Percentiles rank a stretch among this genome's conserved stretches.
Conservation (phyloP, 257 asterid species). For the Solanum okadae region DNA sequence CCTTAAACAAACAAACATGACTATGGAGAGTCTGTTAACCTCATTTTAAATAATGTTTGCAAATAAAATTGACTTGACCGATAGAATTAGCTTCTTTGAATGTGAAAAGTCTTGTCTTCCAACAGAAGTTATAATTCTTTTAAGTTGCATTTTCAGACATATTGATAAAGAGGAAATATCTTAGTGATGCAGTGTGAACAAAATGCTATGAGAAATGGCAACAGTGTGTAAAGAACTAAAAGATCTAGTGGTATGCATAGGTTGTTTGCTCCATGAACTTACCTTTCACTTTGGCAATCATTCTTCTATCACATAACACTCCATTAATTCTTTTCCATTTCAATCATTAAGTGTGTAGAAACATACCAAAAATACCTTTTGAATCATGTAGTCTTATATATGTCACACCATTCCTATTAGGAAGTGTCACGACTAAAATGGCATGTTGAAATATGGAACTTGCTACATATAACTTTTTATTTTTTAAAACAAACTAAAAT, state of each 20-base stretch:
- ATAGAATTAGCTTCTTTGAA: background rate
- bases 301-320: background rate
- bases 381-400: background rate
- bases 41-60: background rate
- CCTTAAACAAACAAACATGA: background rate
- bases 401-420: background rate
- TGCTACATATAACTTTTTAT: background rate
- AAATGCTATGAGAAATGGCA: background rate
- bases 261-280: background rate
- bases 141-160: background rate
- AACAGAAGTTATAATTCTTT: background rate
- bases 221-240: background rate
- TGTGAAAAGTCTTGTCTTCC: background rate
- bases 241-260: background rate
- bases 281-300: background rate
- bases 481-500: background rate
- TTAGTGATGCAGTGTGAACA: background rate
- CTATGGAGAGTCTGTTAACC: background rate
- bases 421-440: background rate
- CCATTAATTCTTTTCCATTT: background rate
- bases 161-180: background rate
- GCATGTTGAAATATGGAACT: background rate
- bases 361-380: background rate
- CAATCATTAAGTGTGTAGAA: background rate
- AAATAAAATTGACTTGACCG: background rate